phyloP scores from a whole-genome alignment of 2,329 filamentous ascomycete genomes.

The Metarhizium anisopliae region DNA sequence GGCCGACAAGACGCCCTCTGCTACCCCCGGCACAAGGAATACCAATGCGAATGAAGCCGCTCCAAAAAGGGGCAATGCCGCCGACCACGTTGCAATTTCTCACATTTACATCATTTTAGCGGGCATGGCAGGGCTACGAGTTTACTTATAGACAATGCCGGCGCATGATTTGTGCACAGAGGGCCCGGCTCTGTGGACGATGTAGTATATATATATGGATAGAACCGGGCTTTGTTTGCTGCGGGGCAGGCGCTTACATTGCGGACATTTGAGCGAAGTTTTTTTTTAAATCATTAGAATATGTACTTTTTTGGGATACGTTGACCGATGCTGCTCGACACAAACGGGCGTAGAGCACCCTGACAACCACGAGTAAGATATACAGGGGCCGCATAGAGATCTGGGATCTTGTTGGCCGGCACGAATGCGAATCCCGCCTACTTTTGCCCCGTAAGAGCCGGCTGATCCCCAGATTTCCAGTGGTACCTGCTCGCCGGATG shows the following conservation, averaged over 20 bases:
- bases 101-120: neutral
- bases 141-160: neutral
- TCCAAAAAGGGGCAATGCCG: neutral
- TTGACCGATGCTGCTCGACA: too few species aligned
- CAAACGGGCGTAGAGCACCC: too few species aligned
- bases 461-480: slow-evolving; percentile 24
- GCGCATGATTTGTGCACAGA: too few species aligned
- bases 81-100: neutral
- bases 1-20: neutral
- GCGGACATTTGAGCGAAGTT: neutral
- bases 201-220: too few species aligned
- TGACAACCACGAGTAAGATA: neutral
- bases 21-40: neutral
- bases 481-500: slow-evolving; percentile 31
- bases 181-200: too few species aligned
- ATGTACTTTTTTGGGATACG: too few species aligned
- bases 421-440: neutral
- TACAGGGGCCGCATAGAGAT: neutral
- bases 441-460: neutral
- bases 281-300: too few species aligned
- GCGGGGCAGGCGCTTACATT: neutral
- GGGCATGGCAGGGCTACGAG: neutral
- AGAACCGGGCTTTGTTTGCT: neutral
- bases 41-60: neutral
- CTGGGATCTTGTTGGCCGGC: neutral